phyloP scores from a whole-genome alignment of 371 early-diverging fungal genomes.

The Synchytrium microbalum region DNA sequence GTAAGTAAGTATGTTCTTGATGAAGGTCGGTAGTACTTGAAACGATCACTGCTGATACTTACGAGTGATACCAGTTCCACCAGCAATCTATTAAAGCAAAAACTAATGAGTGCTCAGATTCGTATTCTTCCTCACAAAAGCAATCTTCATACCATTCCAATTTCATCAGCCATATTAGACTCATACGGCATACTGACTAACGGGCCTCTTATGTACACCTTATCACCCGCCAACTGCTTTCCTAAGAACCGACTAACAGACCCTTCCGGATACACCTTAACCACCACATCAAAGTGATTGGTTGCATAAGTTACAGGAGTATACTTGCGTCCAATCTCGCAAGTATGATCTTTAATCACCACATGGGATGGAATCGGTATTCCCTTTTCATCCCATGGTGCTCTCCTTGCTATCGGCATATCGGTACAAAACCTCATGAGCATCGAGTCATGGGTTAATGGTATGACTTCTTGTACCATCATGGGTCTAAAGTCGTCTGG shows the following conservation, averaged over 20 bases:
- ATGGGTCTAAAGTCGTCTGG: constrained; percentile 17
- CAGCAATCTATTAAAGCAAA: constrained; percentile 28
- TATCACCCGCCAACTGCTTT: constrained; percentile 38
- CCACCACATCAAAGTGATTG: constrained; percentile 45
- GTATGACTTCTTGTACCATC: constrained; percentile 20
- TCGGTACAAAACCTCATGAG: constrained; percentile 23
- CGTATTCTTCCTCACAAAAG: constrained; percentile 4
- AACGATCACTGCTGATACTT: neutral
- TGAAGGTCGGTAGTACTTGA: no score
- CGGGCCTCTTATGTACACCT: constrained; percentile 52
- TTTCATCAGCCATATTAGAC: constrained; percentile 35
- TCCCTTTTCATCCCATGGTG: constrained; percentile 4
- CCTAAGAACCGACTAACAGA: constrained; percentile 44
- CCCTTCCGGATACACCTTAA: constrained; percentile 53
- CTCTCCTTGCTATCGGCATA: constrained; percentile 1
- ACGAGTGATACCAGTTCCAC: constrained; percentile 42
- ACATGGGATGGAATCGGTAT: constrained; percentile 45
- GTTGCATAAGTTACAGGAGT: constrained; percentile 46
- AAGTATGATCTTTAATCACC: constrained; percentile 55
- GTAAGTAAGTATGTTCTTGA: no score
- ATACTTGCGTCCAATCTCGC: constrained; percentile 59
- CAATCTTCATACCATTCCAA: constrained; percentile 51
- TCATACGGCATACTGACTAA: constrained; percentile 41
- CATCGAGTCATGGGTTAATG: constrained; percentile 30
- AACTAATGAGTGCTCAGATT: constrained; percentile 4